Evolutionary conservation across 169 alveolate species (phyloP), one percentile per base, ranked within the genome.

Genomic region (Cystoisospora suis): DNA sequence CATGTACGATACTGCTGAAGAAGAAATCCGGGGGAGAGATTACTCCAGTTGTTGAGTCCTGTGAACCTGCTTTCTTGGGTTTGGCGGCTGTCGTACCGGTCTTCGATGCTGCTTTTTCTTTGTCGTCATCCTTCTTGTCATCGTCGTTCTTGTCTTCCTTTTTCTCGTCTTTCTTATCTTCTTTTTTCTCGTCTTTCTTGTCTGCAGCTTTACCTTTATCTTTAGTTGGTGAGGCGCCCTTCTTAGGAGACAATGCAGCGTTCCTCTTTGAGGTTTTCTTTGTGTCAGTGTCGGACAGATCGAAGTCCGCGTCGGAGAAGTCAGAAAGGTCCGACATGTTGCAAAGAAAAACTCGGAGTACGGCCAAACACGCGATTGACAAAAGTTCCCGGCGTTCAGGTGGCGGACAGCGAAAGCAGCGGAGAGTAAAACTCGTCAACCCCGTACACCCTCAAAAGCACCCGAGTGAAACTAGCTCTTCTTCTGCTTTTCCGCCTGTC

Each of bases 1-100:
- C 92, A 44, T 88, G 92, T 20, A 88, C 88, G 23, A 88, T 88
- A 27, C 65, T 75, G 45, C 79, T 44, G 56, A 88, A 38, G 38
- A 88, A 47, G 58, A 88, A 88, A 29, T 88, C 92, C 1, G 92
- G 92, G 20, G 92, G 92, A 0, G 92, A 88, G 27, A 88, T 49
- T 3, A 72, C 70, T 49, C 92, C 92, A 34, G 92, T 29, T 9
- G 92, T 88, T 15, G 58, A 53, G 65, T 72, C 92, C 32, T 7
- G 58, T 6, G 69, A 36, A 44, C 38, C 29, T 17, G 45, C 0
- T 47, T 46, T 20, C 40, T 1, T 17, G 5, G 42, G 7, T 77
- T 4, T 32, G 29, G 29, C n/a, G 40, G 61, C 12, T 56, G 34
- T 29, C 0, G 90, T 40, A 29, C 72, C 20, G 0, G 27, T n/a